Evolutionary conservation across 441 rosid genomes (phyloP), one percentile per base, ranked within the genome.

Genomic region (Gossypium schwendimanii): DNA sequence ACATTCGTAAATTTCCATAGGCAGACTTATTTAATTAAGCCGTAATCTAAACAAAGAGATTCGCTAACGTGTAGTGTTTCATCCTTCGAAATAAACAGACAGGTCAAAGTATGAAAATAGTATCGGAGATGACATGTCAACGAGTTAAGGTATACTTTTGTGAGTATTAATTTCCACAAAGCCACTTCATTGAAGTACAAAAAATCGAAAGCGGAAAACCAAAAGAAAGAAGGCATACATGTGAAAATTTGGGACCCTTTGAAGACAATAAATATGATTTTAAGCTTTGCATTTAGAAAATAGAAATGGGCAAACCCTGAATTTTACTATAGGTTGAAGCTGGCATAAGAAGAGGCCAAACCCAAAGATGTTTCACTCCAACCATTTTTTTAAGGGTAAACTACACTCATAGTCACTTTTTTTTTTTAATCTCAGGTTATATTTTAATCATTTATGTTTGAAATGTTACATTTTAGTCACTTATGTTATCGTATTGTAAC

Each of bases 61-160:
- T 63, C 12, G 41, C 9, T 39, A 39, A 18, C 10, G 52, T 14
- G 53, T 23, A 6, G 57, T 49, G n/a, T n/a, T n/a, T n/a, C n/a
- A n/a, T n/a, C 53, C 11, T 45, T 5, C 14, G 11, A 65, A 65
- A 65, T 65, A 44, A 18, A 36, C 18, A 6, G 6, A 17, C 18
- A 17, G 53, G 6, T 14, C 5, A 10, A 12, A 9, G n/a, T 33
- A 8, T 39, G 54, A 64, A 64, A 18, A 21, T 2, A 20, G 53
- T 64, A 52, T 47, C 15, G 17, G 15, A 36, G 39, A 73, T 20
- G 80, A 77, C 78, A 62, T 66, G 47, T 45, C 76, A 81, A 76
- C 75, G 31, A 62, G 61, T 6, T 62, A 18, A 9, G 36, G 36
- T 31, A 31, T 31, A 31, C 36, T 31, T 31, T 31, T 31, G 1